phyloP scores from a whole-genome alignment of 495 filamentous ascomycete species.

The Trypethelium eluteriae region DNA sequence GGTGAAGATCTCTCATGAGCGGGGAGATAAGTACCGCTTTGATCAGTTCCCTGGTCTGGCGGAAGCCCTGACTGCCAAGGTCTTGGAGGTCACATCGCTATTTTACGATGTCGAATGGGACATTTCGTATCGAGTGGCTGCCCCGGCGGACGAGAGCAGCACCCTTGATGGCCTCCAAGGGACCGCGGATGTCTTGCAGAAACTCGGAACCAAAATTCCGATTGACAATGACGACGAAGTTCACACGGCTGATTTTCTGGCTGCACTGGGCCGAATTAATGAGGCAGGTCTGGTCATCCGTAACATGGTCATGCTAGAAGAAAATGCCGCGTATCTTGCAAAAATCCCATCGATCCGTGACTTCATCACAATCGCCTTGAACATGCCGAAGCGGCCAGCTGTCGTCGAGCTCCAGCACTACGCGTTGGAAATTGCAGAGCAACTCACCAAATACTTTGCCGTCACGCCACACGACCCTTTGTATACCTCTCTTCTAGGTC shows the following conservation, averaged over 20 bases:
- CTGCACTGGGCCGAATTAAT: slow-evolving; percentile 62
- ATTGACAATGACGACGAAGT: slow-evolving; percentile 58
- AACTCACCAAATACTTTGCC: slow-evolving; percentile 69
- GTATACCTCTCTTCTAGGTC: slow-evolving; percentile 64
- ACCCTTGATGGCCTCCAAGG: slow-evolving; percentile 69
- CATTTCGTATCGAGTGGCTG: slow-evolving; percentile 47
- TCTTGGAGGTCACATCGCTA: slow-evolving; percentile 61
- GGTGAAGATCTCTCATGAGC: slow-evolving; percentile 89
- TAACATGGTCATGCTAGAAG: slow-evolving; percentile 84
- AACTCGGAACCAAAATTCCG: slow-evolving; percentile 47
- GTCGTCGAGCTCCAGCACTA: slow-evolving; percentile 85
- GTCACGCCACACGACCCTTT: slow-evolving; percentile 66
- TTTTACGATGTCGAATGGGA: slow-evolving; percentile 80
- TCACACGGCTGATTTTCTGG: slow-evolving; percentile 60
- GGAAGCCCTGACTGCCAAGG: slow-evolving; percentile 78
- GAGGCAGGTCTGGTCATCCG: slow-evolving; percentile 82
- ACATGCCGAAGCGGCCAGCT: slow-evolving; percentile 64
- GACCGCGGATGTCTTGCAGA: slow-evolving; percentile 64
- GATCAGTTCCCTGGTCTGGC: slow-evolving; percentile 84
- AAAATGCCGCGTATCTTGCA: slow-evolving; percentile 79
- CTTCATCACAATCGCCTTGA: slow-evolving; percentile 70
- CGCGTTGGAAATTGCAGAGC: slow-evolving; percentile 86
- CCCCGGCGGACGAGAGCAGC: slow-evolving; percentile 40
- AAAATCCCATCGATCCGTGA: slow-evolving; percentile 65
- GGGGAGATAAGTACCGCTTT: slow-evolving; percentile 91